A percentile compares a stretch with the other conserved stretches of the same genome.
phyloP scores from a whole-genome alignment of 2,329 filamentous ascomycete species.

The Bipolaris victoriae region DNA sequence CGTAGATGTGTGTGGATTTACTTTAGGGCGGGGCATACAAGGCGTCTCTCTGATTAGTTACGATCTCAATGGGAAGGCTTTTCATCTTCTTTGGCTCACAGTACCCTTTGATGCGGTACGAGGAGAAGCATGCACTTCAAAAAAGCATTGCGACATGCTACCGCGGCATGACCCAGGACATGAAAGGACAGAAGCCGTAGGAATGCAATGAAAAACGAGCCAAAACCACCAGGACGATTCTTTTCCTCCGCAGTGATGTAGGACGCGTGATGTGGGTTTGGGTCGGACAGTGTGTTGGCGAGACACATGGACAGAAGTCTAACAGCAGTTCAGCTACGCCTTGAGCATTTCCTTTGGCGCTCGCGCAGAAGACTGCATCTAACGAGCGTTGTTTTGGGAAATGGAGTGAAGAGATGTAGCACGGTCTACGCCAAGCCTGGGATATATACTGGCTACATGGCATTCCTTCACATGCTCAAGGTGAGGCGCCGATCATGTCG shows the following conservation, averaged over 20 bases:
- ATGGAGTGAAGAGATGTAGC: not conserved
- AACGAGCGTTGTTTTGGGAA: not conserved
- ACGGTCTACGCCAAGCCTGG: slow-evolving; percentile 19
- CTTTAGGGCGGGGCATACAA: slow-evolving; percentile 44
- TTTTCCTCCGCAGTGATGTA: not conserved
- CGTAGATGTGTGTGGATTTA: slow-evolving; percentile 53
- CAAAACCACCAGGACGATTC: slow-evolving; percentile 18
- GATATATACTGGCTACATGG: slow-evolving; percentile 6
- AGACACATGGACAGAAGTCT: not conserved
- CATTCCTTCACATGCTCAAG: slow-evolving; percentile 7
- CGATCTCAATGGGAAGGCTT: slow-evolving; percentile 46
- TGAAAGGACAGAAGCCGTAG: slow-evolving; percentile 28
- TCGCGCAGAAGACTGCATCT: slow-evolving; percentile 7
- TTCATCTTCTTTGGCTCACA: slow-evolving; percentile 36
- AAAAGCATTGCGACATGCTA: slow-evolving; percentile 35
- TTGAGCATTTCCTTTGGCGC: not conserved
- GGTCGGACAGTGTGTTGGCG: not conserved
- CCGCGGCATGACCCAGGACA: slow-evolving; percentile 26
- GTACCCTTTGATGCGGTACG: slow-evolving; percentile 25
- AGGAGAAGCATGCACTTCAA: slow-evolving; percentile 39
- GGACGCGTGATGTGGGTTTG: not conserved
- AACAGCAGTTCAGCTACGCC: no score
- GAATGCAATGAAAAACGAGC: slow-evolving; percentile 39
- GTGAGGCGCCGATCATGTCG: not conserved
- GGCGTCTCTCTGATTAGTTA: slow-evolving; percentile 50